Base-by-base conservation (phyloP, 768 basidiomycete species). In the Phanerochaete carnosa region DNA sequence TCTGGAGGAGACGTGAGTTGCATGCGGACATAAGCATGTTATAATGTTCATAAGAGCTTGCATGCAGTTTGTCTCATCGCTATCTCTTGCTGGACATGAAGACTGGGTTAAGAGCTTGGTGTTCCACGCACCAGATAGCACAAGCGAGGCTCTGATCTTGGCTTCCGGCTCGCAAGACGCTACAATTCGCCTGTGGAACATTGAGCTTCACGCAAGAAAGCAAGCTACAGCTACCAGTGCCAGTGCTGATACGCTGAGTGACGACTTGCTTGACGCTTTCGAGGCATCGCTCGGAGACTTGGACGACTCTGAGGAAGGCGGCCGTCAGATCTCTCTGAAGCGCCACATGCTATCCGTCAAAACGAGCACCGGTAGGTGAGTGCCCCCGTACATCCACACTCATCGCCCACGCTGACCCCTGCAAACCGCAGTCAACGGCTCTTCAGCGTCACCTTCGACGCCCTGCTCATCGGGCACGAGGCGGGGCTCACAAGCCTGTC, bases 91-190 rank as follows among this genome's bases (percentile, higher is more conserved):
- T 13, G 97, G 97, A 1, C 97, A 99, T 68, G 92, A 97, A 79
- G 96, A 99, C 68, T 99, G 97, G 97, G 82, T 98, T 57, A 86
- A 90, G 56, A 80, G 86, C 61, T 82, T 98, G 37, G 81, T 87
- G 1, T 94, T 98, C 72, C 62, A 67, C 4, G 62, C 70, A 3
- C 68, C 72, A 1, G 76, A 37, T 16, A 22, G 79, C n/a, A 11
- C 12, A 11, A 3, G 32, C 23, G 33, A 39, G 7, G 75, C 80
- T 30, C 78, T 98, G 8, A 70, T 90, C 0, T 79, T 99, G 37
- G 95, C 97, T 1, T 95, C 95, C 25, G 97, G 94, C 1, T 95
- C 95, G 9, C 97, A 98, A 74, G 97, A 99, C 70, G 86, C 87
- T 8, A 95, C 92, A 29, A 92, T 98, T 56, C 87, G 97, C 43